Base-by-base conservation (phyloP, 2,329 filamentous ascomycete genomes). In the Ophiocordyceps camponoti-leonardi region DNA sequence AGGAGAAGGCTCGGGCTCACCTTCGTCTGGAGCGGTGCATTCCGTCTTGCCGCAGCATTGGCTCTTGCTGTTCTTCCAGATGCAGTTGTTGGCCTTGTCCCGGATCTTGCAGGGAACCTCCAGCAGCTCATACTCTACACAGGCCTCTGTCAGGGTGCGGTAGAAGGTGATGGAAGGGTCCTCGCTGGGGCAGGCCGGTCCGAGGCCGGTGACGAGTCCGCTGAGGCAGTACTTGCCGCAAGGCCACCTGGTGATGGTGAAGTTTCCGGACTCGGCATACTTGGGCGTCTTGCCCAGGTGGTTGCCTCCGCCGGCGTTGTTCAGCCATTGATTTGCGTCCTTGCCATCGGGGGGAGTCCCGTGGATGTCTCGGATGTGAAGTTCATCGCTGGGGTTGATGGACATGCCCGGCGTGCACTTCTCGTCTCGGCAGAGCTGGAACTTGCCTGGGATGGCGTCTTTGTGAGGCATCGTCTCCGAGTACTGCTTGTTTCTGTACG, bases 81-180 rank as follows among this genome's bases (percentile, higher is more conserved):
- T 46, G 49, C 51, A 52, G 44, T 46, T 52, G 43, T 53, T 53
- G 7, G 8, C 18, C 19, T 45, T 45, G 18, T 31, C 44, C 43
- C 48, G 49, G 39, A 51, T 45, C 18, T 53, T 47, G 44, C 51
- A 53, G 6, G 50, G 50, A 41, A 53, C 49, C 48, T 52, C 51
- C 28, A 45, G 39, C 12, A 53, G 43, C 18, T 49, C 45, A 16
- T 46, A 49, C n/a, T 45, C 44, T 18, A 49, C 45, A 33, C 50
- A 51, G 35, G 48, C 46, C 45, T 52, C 47, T 13, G 47, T 41
- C 46, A 48, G 47, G 43, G 47, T 45, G 16, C 45, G 39, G 46
- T 50, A 48, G 37, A 52, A 52, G 33, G 51, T 51, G 43, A 52
- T 44, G 49, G 49, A 47, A 10, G 47, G 46, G 22, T 35, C 37